Percentiles rank a stretch among this genome's conserved stretches.
phyloP scores from a whole-genome alignment of 352 stramenopile genomes.

The Phytophthora hybrid region DNA sequence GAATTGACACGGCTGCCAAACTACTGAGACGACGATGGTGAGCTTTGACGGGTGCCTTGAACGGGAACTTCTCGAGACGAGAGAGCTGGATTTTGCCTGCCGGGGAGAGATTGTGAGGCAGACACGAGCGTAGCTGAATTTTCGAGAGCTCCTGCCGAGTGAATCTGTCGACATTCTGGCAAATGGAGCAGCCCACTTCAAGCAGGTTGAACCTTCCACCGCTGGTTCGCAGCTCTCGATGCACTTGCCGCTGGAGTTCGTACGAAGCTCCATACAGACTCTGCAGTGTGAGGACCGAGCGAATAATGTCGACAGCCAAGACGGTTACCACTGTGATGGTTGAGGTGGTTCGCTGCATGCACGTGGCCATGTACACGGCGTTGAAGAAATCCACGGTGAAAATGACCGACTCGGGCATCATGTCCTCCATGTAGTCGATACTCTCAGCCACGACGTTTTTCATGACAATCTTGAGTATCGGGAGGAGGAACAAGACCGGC shows the following conservation, averaged over 20 bases:
- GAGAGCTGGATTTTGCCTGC: constrained; percentile 10
- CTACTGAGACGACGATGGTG: too few species aligned
- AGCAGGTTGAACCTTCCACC: neutral
- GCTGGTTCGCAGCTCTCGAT: neutral
- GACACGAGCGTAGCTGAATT: constrained; percentile 30
- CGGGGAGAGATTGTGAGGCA: constrained; percentile 17
- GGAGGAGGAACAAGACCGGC: constrained; percentile 15
- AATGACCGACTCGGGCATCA: constrained; percentile 47
- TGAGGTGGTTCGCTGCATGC: constrained; percentile 18
- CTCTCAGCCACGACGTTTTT: constrained; percentile 33
- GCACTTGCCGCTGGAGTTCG: too few species aligned
- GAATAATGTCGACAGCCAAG: neutral
- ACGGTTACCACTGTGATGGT: neutral
- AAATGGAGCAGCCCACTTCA: constrained; percentile 18
- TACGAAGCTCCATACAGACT: neutral
- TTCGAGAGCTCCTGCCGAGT: constrained; percentile 14
- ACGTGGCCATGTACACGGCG: constrained; percentile 43
- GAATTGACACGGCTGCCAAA: too few species aligned
- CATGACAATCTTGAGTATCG: constrained; percentile 21
- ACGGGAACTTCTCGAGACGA: neutral
- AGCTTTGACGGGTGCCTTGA: neutral
- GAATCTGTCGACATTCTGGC: constrained; percentile 13
- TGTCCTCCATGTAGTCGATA: constrained; percentile 37
- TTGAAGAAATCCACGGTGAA: constrained; percentile 64
- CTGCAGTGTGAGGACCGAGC: constrained; percentile 3